These are phyloP conservation scores for Populus euphratica DNA, from an alignment of 345 rosid genomes.

Conservation along the genomic window DNA sequence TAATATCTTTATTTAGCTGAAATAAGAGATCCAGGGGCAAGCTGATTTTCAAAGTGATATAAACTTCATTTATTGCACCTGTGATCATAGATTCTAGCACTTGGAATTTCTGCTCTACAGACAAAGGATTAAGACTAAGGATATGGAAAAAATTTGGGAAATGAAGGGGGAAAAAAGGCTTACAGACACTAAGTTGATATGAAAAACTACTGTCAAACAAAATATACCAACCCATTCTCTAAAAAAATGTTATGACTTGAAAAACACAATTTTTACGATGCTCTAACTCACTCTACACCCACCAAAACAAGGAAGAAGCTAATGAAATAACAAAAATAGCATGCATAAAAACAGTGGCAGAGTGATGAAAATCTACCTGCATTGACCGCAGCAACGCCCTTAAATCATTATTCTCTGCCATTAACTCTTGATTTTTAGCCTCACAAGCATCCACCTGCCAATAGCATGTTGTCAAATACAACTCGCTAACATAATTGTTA, in stretches of 20 bases:
- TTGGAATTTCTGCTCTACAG: not conserved
- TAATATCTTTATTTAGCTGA: not conserved
- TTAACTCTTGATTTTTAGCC: conserved; percentile 82
- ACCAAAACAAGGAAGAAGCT: not conserved
- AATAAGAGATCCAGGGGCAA: not conserved
- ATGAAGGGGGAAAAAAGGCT: too few species aligned
- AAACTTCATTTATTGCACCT: not conserved
- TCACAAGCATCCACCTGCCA: conserved; percentile 93
- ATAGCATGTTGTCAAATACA: conserved; percentile 14
- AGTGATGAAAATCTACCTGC: conserved; percentile 49
- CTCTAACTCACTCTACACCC: too few species aligned
- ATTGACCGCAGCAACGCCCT: conserved; percentile 87
- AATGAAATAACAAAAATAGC: not conserved
- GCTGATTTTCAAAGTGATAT: not conserved
- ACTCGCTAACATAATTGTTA: not conserved
- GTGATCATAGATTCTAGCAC: not conserved
- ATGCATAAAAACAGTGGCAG: not conserved
- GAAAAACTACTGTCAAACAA: too few species aligned
- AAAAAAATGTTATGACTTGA: too few species aligned
- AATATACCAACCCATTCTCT: too few species aligned
- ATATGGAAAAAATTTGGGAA: too few species aligned
- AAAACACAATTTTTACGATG: too few species aligned
- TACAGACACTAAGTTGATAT: too few species aligned
- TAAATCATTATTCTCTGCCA: conserved; percentile 83
- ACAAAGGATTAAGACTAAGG: too few species aligned